Evolutionary conservation across 306 rosid genomes (phyloP), one percentile per base, ranked within the genome.

Genomic region (Dryas drummondii): DNA sequence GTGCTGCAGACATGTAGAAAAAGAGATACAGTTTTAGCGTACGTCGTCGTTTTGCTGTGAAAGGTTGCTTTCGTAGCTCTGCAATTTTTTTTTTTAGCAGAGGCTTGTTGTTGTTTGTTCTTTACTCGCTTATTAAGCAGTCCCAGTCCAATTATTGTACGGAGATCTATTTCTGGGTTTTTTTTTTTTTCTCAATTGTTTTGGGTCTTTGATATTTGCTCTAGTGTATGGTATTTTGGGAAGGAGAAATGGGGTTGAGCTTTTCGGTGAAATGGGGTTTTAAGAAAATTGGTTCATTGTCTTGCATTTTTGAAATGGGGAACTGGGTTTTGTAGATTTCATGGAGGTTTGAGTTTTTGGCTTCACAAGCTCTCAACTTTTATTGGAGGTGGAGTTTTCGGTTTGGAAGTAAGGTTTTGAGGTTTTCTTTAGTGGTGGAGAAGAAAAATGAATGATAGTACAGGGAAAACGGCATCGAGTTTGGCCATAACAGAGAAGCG

Each of bases 401-500:
- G 12, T 40, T 26, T 41, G 49, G 17, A 50, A 45, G 69, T 27
- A 42, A 27, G n/a, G 37, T 8, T 60, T 60, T 60, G 63, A 32
- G 60, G 66, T 13, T 54, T 76, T 79, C 60, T 26, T 27, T 16
- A 22, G 68, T 68, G 52, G 63, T 22, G 74, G 42, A 47, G 82
- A 37, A 37, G 68, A 78, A 48, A 86, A 83, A 89, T 93, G 98
- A 81, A 74, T 76, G 97, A 91, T 7, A 65, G 79, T 83, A 10
- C 82, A 0, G 92, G 71, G 75, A 85, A 79, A 82, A 64, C 79
- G 59, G 76, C 81, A 70, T 82, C 93, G 26, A 85, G 75, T 82
- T 83, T 93, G 73, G 88, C 90, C 5, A 87, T 93, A 52, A 49
- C 90, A 1, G 98, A 93, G 76, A 91, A 87, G 87, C 83, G 86